Percentiles rank a stretch among this genome's conserved stretches.
Evolutionary conservation across 2,329 filamentous ascomycete species (phyloP).

Genomic region (Zalaria sp.): DNA sequence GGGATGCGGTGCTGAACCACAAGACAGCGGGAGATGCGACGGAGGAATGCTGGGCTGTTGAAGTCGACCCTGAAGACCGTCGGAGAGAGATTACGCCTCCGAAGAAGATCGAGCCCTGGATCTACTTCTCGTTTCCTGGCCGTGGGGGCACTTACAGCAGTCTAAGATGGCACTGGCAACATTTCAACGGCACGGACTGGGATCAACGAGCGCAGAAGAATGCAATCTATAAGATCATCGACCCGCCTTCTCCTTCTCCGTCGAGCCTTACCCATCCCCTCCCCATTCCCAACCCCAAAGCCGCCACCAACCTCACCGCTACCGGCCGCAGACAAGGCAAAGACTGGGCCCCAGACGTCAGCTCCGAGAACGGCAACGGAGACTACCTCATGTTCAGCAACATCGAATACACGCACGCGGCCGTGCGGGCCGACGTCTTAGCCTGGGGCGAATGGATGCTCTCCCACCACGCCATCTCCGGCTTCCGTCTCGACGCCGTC

Average conservation of each 20-base stretch:
- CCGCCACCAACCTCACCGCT: too few relatives aligned
- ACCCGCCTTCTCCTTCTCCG: constrained; percentile 3
- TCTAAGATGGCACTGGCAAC: constrained; percentile 51
- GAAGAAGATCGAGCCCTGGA: constrained; percentile 53
- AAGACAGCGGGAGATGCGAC: constrained; percentile 54
- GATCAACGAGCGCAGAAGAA: constrained; percentile 42
- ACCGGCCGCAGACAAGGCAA: constrained; percentile 30
- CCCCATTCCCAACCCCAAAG: too few relatives aligned
- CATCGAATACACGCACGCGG: constrained; percentile 49
- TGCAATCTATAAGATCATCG: constrained; percentile 52
- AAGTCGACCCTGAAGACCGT: constrained; percentile 47
- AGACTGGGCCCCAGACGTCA: constrained; percentile 48
- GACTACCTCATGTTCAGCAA: constrained; percentile 63
- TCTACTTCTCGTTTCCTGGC: constrained; percentile 51
- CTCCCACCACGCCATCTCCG: constrained; percentile 44
- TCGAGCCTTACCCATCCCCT: too few relatives aligned
- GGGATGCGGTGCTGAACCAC: constrained; percentile 61
- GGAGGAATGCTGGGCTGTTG: constrained; percentile 47
- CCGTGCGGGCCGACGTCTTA: constrained; percentile 50
- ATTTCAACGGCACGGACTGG: constrained; percentile 57
- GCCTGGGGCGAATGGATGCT: constrained; percentile 57
- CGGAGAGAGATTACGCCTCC: constrained; percentile 39
- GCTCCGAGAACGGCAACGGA: constrained; percentile 49
- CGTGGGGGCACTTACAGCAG: constrained; percentile 44
- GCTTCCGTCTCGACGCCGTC: constrained; percentile 57